Evolutionary conservation across 768 basidiomycete genomes (phyloP).

Genomic region (Melanogaster broomeanus): DNA sequence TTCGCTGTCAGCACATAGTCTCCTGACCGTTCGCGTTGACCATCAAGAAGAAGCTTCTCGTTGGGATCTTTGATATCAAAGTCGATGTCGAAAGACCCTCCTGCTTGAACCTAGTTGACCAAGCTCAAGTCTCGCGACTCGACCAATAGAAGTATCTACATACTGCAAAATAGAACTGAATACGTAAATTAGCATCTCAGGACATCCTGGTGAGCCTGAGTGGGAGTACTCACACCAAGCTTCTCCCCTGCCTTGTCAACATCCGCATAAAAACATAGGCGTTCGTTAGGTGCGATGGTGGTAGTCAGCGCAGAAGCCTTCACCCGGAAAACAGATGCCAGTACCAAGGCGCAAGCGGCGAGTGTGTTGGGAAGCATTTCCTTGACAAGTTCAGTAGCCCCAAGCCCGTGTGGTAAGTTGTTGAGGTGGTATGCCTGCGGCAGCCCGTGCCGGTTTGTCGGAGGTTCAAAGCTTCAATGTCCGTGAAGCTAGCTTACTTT

Average conservation of each 20-base stretch:
- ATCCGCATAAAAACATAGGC: slow-evolving; percentile 92
- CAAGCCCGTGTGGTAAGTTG: slow-evolving; percentile 1
- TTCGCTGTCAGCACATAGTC: slow-evolving; percentile 98
- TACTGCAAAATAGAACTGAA: slow-evolving; percentile 95
- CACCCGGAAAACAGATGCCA: slow-evolving; percentile 34
- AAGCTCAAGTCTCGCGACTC: not conserved
- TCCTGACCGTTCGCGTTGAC: slow-evolving; percentile 87
- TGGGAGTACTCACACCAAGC: slow-evolving; percentile 65
- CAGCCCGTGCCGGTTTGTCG: slow-evolving; percentile 20
- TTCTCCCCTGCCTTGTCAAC: slow-evolving; percentile 96
- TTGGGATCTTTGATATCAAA: slow-evolving; percentile 91
- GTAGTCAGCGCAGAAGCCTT: slow-evolving; percentile 78
- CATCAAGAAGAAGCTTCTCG: slow-evolving; percentile 85
- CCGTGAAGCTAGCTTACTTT: slow-evolving; percentile 2
- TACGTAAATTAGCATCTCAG: slow-evolving; percentile 11
- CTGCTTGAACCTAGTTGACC: slow-evolving; percentile 80
- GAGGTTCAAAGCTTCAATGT: slow-evolving; percentile 4
- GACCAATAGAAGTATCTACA: slow-evolving; percentile 26
- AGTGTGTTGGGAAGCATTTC: slow-evolving; percentile 28
- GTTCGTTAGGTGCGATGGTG: slow-evolving; percentile 72
- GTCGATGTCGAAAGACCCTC: slow-evolving; percentile 95
- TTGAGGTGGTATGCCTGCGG: slow-evolving; percentile 13
- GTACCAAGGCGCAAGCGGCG: slow-evolving; percentile 25
- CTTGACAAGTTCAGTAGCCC: not conserved
- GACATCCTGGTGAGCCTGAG: not conserved